Conservation (phyloP, 768 basidiomycete species). For the Multifurca ochricompacta region DNA sequence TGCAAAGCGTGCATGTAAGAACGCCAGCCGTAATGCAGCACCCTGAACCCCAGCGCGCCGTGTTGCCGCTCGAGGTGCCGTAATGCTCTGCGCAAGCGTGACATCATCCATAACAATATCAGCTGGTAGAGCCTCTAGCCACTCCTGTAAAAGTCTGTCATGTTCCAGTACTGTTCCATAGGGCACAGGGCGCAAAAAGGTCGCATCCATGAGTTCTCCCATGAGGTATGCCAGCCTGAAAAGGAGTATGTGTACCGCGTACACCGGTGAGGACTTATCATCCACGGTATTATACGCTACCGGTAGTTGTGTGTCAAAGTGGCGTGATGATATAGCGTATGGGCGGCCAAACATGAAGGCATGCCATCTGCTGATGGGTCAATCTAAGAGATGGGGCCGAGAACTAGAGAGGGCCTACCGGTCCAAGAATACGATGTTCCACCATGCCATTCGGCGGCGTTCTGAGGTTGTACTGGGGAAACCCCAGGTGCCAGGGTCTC, state of each 20-base stretch:
- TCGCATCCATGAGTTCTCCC: slow-evolving; percentile 79
- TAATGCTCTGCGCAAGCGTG: slow-evolving; percentile 62
- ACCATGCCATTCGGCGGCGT: slow-evolving; percentile 83
- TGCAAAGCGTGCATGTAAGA: slow-evolving; percentile 78
- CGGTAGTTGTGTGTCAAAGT: slow-evolving; percentile 77
- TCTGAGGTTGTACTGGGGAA: slow-evolving; percentile 65
- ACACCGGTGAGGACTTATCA: slow-evolving; percentile 58
- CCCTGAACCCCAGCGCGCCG: slow-evolving; percentile 73
- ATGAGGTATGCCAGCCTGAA: slow-evolving; percentile 72
- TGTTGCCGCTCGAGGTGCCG: slow-evolving; percentile 48
- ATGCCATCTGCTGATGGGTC: slow-evolving; percentile 55
- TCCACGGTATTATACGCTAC: slow-evolving; percentile 55
- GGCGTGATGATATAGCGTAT: slow-evolving; percentile 64
- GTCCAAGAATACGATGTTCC: slow-evolving; percentile 79
- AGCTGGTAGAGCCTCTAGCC: slow-evolving; percentile 68
- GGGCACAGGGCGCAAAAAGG: slow-evolving; percentile 64
- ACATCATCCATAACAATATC: slow-evolving; percentile 76
- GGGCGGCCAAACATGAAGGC: slow-evolving; percentile 84
- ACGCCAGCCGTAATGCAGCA: slow-evolving; percentile 69
- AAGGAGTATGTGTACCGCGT: slow-evolving; percentile 66
- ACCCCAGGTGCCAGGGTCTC: slow-evolving; percentile 75
- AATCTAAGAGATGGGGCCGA: slow-evolving; percentile 10
- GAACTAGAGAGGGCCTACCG: slow-evolving; percentile 38
- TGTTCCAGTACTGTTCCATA: slow-evolving; percentile 67
- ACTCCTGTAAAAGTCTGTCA: slow-evolving; percentile 61